Evolutionary conservation across 805 yeast species (phyloP), one percentile per base, ranked within the genome.

Genomic region (Lipomyces japonicus): DNA sequence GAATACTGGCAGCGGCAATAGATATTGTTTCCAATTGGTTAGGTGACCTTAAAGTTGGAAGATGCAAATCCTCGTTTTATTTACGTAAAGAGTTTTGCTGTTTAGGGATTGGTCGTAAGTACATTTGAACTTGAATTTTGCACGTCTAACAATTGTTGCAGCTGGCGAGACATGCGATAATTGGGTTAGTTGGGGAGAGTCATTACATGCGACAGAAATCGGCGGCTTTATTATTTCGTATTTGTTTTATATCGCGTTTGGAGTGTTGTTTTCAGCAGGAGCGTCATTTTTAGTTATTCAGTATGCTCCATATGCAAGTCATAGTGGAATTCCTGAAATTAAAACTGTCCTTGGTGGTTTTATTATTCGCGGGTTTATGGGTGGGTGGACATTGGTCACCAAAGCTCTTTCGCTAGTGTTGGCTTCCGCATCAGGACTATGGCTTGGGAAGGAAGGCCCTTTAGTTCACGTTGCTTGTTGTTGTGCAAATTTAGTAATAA

Each of bases 361-460:
- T 57, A 74, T 78, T 24, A 73, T 82, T 48, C 65, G 71, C 6
- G 72, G 70, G 4, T 80, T 83, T 57, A 65, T 87, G 45, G 76
- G 80, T 5, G 47, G 72, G 9, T 65, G 66, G 28, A 75, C 84
- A 2, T 67, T 86, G n/a, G 21, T 77, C 2, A 70, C 72, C 46
- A 86, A 86, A 62, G 69, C 77, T 2, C 37, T 71, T 1, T 85
- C 89, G 2, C 68, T 86, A 42, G 69, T 80, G 4, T 67, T 85
- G 41, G 82, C 83, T 14, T 82, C 84, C 3, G 81, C 89, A 21
- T 78, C 86, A 1, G 95, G 95, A 0, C 61, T 87, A 2, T 84
- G 91, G 86, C 74, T 84, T 4, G 95, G 96, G 4, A 81, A 80
- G 61, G 96, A 87, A 61, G 95, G 95, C 1, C 95, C 96, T 0